Conservation (phyloP, 208 protist genomes). For the Wallacemonas sp. region DNA sequence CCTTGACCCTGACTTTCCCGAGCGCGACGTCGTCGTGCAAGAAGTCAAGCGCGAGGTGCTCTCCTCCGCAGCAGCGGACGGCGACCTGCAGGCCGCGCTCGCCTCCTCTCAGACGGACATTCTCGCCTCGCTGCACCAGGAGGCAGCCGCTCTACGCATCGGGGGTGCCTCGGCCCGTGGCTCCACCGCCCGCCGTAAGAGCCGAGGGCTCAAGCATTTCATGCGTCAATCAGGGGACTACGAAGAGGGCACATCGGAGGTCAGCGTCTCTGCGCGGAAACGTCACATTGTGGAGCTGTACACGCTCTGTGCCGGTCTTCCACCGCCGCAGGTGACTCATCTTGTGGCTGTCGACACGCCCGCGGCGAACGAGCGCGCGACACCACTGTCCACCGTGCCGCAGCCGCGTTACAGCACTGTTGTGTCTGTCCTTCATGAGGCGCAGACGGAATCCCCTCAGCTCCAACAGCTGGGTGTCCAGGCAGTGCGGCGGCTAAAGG, state of each 20-base stretch:
- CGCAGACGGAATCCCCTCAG: too few relatives aligned
- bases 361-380: not conserved
- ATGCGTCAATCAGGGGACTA: too few relatives aligned
- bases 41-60: conserved; percentile 10
- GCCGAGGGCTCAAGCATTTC: too few relatives aligned
- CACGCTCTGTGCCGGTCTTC: conserved; percentile 56
- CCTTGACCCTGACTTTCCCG: conserved; percentile 64
- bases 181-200: too few relatives aligned
- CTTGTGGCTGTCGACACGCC: conserved; percentile 1
- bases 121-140: not conserved
- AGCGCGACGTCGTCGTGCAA: conserved; percentile 3
- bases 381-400: not conserved
- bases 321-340: conserved; percentile 26
- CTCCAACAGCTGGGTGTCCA: too few relatives aligned
- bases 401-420: not conserved
- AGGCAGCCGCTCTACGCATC: not conserved
- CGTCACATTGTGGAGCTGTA: conserved; percentile 61
- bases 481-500: not conserved
- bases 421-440: not conserved
- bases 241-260: not conserved
- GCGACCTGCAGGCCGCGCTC: not conserved
- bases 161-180: not conserved
- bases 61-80: not conserved
- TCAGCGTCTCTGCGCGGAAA: conserved; percentile 12
- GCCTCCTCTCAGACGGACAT: not conserved